Conservation (phyloP, 2,329 filamentous ascomycete species). For the Penicillium paneum region DNA sequence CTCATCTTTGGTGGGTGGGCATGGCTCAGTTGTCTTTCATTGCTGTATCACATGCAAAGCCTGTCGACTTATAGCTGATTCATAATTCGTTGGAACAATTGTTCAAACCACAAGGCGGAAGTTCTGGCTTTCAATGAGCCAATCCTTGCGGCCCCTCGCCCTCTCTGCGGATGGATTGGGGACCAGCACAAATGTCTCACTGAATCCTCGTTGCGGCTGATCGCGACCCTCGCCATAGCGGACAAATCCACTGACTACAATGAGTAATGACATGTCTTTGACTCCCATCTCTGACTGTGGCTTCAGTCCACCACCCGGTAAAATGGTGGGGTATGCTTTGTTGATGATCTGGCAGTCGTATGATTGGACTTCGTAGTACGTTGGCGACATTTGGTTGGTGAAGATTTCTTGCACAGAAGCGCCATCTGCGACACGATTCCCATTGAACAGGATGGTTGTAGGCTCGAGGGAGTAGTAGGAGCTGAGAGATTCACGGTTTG, state of each 20-base stretch:
- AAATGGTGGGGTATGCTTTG: constrained; percentile 60
- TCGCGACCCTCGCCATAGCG: constrained; percentile 62
- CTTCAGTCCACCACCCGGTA: constrained; percentile 32
- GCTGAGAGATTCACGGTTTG: constrained; percentile 54
- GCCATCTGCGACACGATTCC: constrained; percentile 61
- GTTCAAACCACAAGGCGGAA: constrained; percentile 56
- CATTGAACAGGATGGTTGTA: constrained; percentile 76
- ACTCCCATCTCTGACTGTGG: constrained; percentile 42
- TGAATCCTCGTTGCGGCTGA: constrained; percentile 66
- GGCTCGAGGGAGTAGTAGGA: constrained; percentile 65
- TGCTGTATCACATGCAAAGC: background rate
- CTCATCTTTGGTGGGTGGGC: background rate
- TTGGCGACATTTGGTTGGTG: constrained; percentile 59
- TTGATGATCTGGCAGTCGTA: constrained; percentile 78
- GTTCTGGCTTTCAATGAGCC: constrained; percentile 70
- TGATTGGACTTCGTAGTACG: constrained; percentile 70
- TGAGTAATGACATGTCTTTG: constrained; percentile 65
- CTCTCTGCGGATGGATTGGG: constrained; percentile 59
- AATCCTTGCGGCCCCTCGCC: constrained; percentile 55
- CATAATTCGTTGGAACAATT: background rate
- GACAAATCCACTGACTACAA: constrained; percentile 72
- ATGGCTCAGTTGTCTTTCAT: background rate
- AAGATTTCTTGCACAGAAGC: constrained; percentile 67
- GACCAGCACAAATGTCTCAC: constrained; percentile 76
- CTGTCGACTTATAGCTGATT: background rate